A percentile compares a stretch with the other conserved stretches of the same genome.
Conservation (phyloP, 2,329 filamentous ascomycete species). For the Lecanicillium sp. region DNA sequence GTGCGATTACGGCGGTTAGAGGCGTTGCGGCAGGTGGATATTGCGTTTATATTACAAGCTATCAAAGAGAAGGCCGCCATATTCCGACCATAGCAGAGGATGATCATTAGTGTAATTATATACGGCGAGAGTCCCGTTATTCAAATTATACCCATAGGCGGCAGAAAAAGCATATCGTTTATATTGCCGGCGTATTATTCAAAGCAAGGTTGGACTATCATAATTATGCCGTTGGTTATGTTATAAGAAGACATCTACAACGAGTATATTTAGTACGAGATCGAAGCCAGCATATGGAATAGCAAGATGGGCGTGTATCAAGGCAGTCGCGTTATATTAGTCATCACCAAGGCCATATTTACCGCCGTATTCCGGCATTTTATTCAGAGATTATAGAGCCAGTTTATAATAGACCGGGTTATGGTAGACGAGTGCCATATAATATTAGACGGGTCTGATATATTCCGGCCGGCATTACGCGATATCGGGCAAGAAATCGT, state of each 20-base stretch:
- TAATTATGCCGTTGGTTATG: conserved; percentile 4
- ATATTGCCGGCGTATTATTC: conserved; percentile 3
- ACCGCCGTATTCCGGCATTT: background rate
- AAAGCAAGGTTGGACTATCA: conserved; percentile 1
- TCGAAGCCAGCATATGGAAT: background rate
- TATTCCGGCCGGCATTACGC: too few species aligned
- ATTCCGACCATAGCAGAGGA: background rate
- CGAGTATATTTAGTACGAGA: conserved; percentile 5
- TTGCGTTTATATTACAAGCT: too few species aligned
- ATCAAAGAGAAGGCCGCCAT: too few species aligned
- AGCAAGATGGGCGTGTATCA: background rate
- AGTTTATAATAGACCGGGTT: conserved; percentile 2
- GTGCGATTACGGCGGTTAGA: too few species aligned
- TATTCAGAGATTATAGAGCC: background rate
- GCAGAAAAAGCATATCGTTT: conserved; percentile 4
- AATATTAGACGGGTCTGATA: conserved; percentile 7
- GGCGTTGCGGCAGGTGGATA: too few species aligned
- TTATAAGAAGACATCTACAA: conserved; percentile 6
- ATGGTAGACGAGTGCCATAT: conserved; percentile 8
- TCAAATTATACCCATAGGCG: background rate
- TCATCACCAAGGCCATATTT: background rate
- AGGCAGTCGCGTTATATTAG: background rate
- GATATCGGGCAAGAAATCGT: too few species aligned
- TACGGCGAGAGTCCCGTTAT: background rate
- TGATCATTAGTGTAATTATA: background rate